phyloP scores from a whole-genome alignment of 2,329 filamentous ascomycete genomes.

The Penicillium corylophilum region DNA sequence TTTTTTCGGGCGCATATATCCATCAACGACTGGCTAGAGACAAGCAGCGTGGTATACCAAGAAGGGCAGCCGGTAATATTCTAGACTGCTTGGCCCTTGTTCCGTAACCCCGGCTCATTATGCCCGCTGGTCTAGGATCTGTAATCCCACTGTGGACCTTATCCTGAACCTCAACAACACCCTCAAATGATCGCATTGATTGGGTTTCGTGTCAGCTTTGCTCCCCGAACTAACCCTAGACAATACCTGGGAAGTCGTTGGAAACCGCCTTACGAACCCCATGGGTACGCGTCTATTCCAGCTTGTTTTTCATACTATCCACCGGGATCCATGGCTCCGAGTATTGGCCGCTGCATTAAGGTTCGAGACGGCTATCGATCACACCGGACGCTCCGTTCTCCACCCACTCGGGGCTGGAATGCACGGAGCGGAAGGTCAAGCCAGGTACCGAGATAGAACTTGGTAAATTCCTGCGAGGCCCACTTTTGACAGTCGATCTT shows the following conservation, averaged over 20 bases:
- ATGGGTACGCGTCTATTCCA: background rate
- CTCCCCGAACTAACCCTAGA: background rate
- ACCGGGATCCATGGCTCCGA: constrained; percentile 9
- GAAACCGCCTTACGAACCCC: constrained; percentile 4
- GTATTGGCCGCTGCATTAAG: background rate
- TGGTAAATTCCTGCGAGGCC: background rate
- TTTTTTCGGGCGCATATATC: constrained; percentile 6
- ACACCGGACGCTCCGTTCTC: constrained; percentile 1
- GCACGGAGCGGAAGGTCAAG: constrained; percentile 1
- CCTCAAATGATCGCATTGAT: background rate
- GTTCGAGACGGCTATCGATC: constrained; percentile 13
- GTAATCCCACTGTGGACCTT: constrained; percentile 6
- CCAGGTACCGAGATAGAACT: constrained; percentile 1
- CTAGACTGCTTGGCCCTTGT: constrained; percentile 12
- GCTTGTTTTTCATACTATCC: constrained; percentile 7
- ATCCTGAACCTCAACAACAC: background rate
- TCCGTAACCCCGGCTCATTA: constrained; percentile 14
- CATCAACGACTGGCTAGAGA: constrained; percentile 9
- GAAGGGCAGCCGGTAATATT: constrained; percentile 10
- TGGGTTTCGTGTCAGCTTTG: background rate
- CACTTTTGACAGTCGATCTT: background rate
- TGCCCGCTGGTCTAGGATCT: constrained; percentile 24
- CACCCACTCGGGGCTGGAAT: background rate
- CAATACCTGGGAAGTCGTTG: constrained; percentile 10
- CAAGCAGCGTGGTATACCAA: constrained; percentile 4